phyloP scores from a whole-genome alignment of 2,329 filamentous ascomycete species.

The Cladophialophora exuberans region DNA sequence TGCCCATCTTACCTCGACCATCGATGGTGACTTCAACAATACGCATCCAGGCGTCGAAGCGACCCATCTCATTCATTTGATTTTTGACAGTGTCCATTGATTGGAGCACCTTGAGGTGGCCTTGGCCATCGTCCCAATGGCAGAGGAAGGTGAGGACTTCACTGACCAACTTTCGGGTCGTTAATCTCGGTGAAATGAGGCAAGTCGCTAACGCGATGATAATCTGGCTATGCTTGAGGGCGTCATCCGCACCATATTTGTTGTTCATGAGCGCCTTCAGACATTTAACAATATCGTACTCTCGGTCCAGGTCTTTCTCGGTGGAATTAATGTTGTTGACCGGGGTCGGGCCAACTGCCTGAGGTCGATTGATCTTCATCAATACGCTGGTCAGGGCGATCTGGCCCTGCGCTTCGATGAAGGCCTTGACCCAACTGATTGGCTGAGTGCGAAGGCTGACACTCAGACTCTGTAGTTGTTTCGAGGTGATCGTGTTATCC shows the following conservation, averaged over 20 bases:
- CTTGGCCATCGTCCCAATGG: constrained; percentile 87
- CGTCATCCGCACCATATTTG: constrained; percentile 97
- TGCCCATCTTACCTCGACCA: constrained; percentile 97
- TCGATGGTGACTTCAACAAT: constrained; percentile 96
- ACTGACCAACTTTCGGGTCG: constrained; percentile 90
- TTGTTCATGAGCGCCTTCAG: constrained; percentile 98
- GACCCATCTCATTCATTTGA: constrained; percentile 85
- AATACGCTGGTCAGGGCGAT: constrained; percentile 93
- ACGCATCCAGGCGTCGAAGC: constrained; percentile 98
- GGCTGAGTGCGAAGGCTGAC: constrained; percentile 95
- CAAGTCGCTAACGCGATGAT: constrained; percentile 85
- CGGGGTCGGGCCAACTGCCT: constrained; percentile 71
- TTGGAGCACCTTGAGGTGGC: constrained; percentile 91
- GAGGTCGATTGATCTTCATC: constrained; percentile 88
- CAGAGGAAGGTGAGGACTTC: constrained; percentile 96
- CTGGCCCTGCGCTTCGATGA: constrained; percentile 96
- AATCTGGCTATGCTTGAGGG: constrained; percentile 84
- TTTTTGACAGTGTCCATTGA: constrained; percentile 89
- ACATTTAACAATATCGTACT: constrained; percentile 98
- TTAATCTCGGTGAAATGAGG: constrained; percentile 83
- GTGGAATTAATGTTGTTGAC: constrained; percentile 59
- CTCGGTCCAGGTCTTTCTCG: constrained; percentile 83
- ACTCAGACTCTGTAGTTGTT: constrained; percentile 88
- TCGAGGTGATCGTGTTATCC: constrained; percentile 90
- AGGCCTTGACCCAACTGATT: constrained; percentile 95